phyloP scores from a whole-genome alignment of 2,329 filamentous ascomycete genomes.

The Fusarium nematophilum region DNA sequence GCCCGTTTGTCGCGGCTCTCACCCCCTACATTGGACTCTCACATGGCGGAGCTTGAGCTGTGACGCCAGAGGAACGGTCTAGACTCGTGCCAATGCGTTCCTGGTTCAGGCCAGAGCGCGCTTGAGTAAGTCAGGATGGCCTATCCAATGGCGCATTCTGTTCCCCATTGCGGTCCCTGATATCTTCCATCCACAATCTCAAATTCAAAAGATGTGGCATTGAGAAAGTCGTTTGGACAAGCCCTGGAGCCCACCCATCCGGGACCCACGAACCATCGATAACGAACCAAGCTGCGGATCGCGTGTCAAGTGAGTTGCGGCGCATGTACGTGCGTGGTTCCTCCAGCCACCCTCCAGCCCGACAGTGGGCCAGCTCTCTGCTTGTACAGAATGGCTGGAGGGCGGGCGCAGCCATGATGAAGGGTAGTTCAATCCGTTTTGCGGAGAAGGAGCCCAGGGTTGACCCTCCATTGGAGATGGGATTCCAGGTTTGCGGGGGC shows the following conservation, averaged over 20 bases:
- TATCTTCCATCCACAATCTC: conserved; percentile 35
- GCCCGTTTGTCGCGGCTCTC: conserved; percentile 6
- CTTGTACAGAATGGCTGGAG: conserved; percentile 20
- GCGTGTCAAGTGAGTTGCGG: conserved; percentile 48
- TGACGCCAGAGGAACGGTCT: not conserved
- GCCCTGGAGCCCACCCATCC: conserved; percentile 32
- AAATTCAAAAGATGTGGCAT: conserved; percentile 40
- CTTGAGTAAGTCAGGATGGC: conserved; percentile 7
- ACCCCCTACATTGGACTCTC: too few relatives aligned
- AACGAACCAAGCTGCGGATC: conserved; percentile 37
- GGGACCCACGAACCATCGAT: conserved; percentile 30
- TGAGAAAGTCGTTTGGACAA: conserved; percentile 36
- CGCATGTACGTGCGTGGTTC: conserved; percentile 45
- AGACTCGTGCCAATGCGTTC: not conserved
- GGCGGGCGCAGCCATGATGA: conserved; percentile 5
- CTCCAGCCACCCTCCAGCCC: conserved; percentile 33
- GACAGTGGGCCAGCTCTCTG: conserved; percentile 29
- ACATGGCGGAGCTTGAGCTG: not conserved
- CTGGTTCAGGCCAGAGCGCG: not conserved
- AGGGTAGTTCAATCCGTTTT: not conserved
- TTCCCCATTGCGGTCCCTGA: conserved; percentile 22
- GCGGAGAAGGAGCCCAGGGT: not conserved
- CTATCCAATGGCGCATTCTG: conserved; percentile 18
- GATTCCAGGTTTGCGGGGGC: conserved; percentile 20
- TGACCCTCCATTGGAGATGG: conserved; percentile 1